Base-by-base conservation (phyloP, 805 yeast species). In the Wickerhamomyces kurtzmanii region DNA sequence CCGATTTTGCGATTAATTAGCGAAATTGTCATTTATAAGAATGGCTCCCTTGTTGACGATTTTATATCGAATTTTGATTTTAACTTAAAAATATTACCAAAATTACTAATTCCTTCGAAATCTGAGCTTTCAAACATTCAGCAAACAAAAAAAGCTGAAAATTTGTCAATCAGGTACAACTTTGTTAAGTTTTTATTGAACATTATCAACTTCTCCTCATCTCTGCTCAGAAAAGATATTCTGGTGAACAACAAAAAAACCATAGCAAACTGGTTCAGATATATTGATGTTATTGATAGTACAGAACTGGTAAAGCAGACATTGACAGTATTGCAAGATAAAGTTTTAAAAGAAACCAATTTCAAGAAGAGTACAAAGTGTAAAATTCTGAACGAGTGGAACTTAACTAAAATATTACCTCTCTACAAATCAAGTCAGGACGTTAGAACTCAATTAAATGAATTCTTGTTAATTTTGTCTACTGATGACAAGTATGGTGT, bases 351-450 rank as follows among this genome's bases (percentile, higher is more conserved):
- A 16, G 96, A 87, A 38, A 43, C 57, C 3, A 53, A 66, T 9
- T 79, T 75, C 46, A 71, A 71, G 39, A 77, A 75, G 42, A 59
- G 76, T 34, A 68, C 85, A 0, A 87, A 86, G 47, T 68, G 84
- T 34, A 71, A 73, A 34, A 66, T 86, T 11, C 67, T 89, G 43
- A 84, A 83, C 40, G 96, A 87, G 45, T 71, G 80, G 62, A 70
- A 77, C 14, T 45, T 85, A 32, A 62, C 65, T 16, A 73, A 73
- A 30, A 38, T 84, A 17, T 68, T 72, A 19, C 60, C 68, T 4
- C 48, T 84, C 4, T 74, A 65, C 27, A 58, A 60, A 22, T 15
- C 43, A 0, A 51, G 57, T 20, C 43, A 51, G 9, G 52, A 45
- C 27, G 35, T 74, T 10, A 56, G 57, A 8, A 48, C 51, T 5